Evolutionary conservation across 331 rosid genomes (phyloP), one percentile per base, ranked within the genome.

Genomic region (Arachis monticola): DNA sequence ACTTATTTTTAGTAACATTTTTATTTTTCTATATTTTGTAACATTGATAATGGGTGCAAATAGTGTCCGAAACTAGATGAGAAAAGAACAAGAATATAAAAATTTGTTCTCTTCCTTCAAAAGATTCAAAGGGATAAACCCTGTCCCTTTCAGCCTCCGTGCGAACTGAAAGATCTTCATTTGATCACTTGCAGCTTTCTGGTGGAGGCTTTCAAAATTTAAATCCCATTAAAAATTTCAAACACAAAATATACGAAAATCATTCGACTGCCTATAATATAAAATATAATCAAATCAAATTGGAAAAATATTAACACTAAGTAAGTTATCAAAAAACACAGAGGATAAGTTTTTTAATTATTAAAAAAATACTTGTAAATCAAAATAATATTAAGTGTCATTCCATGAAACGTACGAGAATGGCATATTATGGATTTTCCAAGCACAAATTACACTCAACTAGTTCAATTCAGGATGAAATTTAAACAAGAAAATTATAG

Each of bases 91-190:
- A 60, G 35, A 9, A 31, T 17, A 27, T 1, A 47, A 10, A 12
- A 10, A 14, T 4, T 53, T 58, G 69, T 65, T 79, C 74, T 10
- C 27, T 12, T 79, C 64, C 72, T 58, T 72, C 30, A 57, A 73
- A 38, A 70, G 27, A 60, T 67, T 66, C 2, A 5, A 2, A 70
- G 65, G 64, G 30, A 0, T 2, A 60, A 65, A 62, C 58, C 73
- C 75, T 27, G 0, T 57, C 0, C 1, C 27, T 80, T 27, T 74
- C 5, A 74, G 83, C 83, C 75, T 60, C 65, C 60, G 13, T 67
- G 76, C 83, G 83, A 79, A 79, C 83, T 74, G 35, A 80, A 80
- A 74, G 74, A 67, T 1, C 72, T 14, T 52, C 27, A 0, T n/a
- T 40, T 22, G 30, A 68, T 1, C 8, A 42, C 70, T 44, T 42